Base-by-base conservation (phyloP, 1,284 basidiomycete species). In the Ceratobasidium sp. region DNA sequence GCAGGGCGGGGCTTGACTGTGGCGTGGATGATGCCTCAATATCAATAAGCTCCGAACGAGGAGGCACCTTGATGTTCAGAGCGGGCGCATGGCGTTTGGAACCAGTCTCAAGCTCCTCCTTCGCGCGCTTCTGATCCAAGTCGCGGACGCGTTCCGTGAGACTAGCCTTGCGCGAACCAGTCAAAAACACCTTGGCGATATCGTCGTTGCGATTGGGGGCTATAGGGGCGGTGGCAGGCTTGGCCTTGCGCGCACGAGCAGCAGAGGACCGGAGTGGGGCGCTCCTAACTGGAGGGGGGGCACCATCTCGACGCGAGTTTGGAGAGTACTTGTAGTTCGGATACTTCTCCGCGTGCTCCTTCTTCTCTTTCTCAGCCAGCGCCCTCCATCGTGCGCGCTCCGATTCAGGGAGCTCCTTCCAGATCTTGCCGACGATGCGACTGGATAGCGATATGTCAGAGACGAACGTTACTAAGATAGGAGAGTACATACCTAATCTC, bases 251-350 rank as follows among this genome's bases (percentile, higher is more conserved):
- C 11, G 52, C 21, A 38, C 66, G 66, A 26, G 38, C n/a, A 32
- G 50, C 35, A 11, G 66, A 69, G 11, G 61, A 11, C 7, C 66
- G 66, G 21, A 28, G 6, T 13, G 41, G 11, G 18, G 43, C 21
- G 18, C 30, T 58, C 28, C 66, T 46, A 18, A 26, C 26, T n/a
- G 66, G 28, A 32, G 54, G 26, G 21, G 66, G 54, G 23, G 54
- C 41, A 30, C 50, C 66, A 21, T 69, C 66, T 13, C 66, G 66
- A 57, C 66, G 66, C n/a, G 66, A 69, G 52, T 69, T 72, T 18
- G 62, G 57, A 30, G 67, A 72, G 44, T 71, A 75, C 72, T 62
- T 73, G 59, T 75, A 75, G 46, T 72, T 69, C n/a, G 74, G 74
- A 67, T 75, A 64, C 47, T 49, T 70, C 35, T 21, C 38, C 18